phyloP scores from a whole-genome alignment of 1,284 basidiomycete genomes.

The Coniferiporia sulphurascens region DNA sequence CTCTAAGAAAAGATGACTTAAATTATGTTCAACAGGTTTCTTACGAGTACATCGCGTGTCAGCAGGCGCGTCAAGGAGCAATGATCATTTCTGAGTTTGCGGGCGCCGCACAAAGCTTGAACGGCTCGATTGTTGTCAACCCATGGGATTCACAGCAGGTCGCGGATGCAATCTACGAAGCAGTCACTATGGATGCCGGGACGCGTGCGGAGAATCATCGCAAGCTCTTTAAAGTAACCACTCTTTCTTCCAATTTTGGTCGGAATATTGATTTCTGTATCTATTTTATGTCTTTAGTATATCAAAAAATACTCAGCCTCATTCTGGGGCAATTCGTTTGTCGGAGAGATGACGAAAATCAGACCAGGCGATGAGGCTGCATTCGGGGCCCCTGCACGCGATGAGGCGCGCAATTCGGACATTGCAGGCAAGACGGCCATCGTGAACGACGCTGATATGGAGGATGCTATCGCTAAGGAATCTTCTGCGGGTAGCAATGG shows the following conservation, averaged over 20 bases:
- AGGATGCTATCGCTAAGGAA: not conserved
- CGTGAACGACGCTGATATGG: not conserved
- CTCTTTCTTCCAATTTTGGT: not conserved
- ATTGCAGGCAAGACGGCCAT: slow-evolving; percentile 6
- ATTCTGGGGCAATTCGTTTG: slow-evolving; percentile 90
- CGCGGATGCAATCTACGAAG: slow-evolving; percentile 92
- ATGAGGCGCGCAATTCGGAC: slow-evolving; percentile 11
- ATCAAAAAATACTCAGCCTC: slow-evolving; percentile 91
- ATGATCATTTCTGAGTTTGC: slow-evolving; percentile 99
- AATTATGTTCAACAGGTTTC: slow-evolving; percentile 64
- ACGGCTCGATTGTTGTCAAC: slow-evolving; percentile 92
- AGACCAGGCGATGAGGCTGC: slow-evolving; percentile 3
- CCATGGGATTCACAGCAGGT: slow-evolving; percentile 96
- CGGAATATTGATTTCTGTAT: slow-evolving; percentile 3
- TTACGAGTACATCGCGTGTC: slow-evolving; percentile 98
- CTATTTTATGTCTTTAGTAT: slow-evolving; percentile 41
- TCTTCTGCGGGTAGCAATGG: not conserved
- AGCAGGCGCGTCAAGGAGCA: slow-evolving; percentile 87
- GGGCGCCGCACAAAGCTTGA: slow-evolving; percentile 93
- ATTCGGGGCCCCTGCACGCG: slow-evolving; percentile 5
- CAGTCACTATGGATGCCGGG: slow-evolving; percentile 83
- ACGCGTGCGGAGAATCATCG: slow-evolving; percentile 86
- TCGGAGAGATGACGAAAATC: slow-evolving; percentile 74
- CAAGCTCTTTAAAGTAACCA: slow-evolving; percentile 82
- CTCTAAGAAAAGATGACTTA: not conserved